These are phyloP conservation scores for Calocybe gangraenosa DNA, from an alignment of 768 basidiomycete genomes.

Conservation along the genomic window DNA sequence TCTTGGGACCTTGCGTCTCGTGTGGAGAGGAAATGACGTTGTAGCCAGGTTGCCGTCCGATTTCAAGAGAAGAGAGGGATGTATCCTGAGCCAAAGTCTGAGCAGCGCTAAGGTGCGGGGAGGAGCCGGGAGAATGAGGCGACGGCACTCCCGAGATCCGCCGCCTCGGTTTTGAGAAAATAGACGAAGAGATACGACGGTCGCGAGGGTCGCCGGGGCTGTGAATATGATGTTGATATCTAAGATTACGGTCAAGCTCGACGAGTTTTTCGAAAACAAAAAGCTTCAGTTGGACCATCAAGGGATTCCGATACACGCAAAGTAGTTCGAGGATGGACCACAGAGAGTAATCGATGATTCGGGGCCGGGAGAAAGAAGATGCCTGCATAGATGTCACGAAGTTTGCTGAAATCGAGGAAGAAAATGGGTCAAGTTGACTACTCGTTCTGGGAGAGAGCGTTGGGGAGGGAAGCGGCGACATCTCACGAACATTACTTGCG, in stretches of 20 bases:
- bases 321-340: constrained; percentile 72
- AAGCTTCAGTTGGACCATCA: constrained; percentile 61
- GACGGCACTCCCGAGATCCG: constrained; percentile 40
- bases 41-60: constrained; percentile 37
- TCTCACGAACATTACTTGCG: constrained; percentile 37
- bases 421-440: constrained; percentile 30
- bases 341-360: constrained; percentile 64
- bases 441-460: constrained; percentile 46
- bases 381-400: constrained; percentile 21
- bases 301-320: constrained; percentile 57
- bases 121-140: constrained; percentile 46
- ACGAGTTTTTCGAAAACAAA: constrained; percentile 63
- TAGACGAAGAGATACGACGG: constrained; percentile 44
- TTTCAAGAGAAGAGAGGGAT: constrained; percentile 15
- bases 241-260: constrained; percentile 48
- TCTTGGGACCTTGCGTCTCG: constrained; percentile 38
- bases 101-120: constrained; percentile 34
- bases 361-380: constrained; percentile 34
- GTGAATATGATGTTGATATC: constrained; percentile 19
- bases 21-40: constrained; percentile 32
- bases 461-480: constrained; percentile 49
- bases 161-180: constrained; percentile 55
- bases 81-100: constrained; percentile 23
- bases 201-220: constrained; percentile 24
- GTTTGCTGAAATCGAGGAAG: constrained; percentile 22